Conservation (phyloP, 495 filamentous ascomycete genomes). For the Parmelia sp. region DNA sequence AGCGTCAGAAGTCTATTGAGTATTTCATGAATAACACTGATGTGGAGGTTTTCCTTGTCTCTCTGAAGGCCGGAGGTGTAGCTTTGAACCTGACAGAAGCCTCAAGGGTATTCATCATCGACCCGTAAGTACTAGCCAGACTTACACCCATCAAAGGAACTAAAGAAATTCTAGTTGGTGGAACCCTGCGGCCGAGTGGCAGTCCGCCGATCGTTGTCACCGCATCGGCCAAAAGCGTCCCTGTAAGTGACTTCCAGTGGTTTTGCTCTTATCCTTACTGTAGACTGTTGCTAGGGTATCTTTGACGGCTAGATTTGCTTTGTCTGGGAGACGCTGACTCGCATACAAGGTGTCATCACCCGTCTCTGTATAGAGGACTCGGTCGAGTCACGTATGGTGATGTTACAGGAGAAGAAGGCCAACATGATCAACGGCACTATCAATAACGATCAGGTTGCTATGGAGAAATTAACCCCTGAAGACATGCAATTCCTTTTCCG, state of each 20-base stretch:
- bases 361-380: slow-evolving; percentile 92
- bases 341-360: slow-evolving; percentile 57
- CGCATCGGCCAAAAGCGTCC: slow-evolving; percentile 91
- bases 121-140: slow-evolving; percentile 60
- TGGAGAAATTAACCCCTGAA: slow-evolving; percentile 82
- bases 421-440: slow-evolving; percentile 94
- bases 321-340: not conserved
- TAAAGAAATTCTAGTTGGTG: slow-evolving; percentile 59
- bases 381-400: slow-evolving; percentile 88
- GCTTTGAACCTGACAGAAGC: slow-evolving; percentile 93
- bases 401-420: slow-evolving; percentile 95
- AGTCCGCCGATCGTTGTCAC: slow-evolving; percentile 92
- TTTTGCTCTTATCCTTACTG: not conserved
- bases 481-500: slow-evolving; percentile 95
- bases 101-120: slow-evolving; percentile 87
- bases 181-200: slow-evolving; percentile 98
- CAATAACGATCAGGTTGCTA: slow-evolving; percentile 76
- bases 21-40: slow-evolving; percentile 92
- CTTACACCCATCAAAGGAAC: not conserved
- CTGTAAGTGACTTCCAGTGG: slow-evolving; percentile 37
- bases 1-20: slow-evolving; percentile 83
- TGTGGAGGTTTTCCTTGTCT: slow-evolving; percentile 91
- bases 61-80: slow-evolving; percentile 90
- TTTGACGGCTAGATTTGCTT: not conserved
- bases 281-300: not conserved